phyloP scores from a whole-genome alignment of 176 grass and related monocot species.

The Cocos nucifera region DNA sequence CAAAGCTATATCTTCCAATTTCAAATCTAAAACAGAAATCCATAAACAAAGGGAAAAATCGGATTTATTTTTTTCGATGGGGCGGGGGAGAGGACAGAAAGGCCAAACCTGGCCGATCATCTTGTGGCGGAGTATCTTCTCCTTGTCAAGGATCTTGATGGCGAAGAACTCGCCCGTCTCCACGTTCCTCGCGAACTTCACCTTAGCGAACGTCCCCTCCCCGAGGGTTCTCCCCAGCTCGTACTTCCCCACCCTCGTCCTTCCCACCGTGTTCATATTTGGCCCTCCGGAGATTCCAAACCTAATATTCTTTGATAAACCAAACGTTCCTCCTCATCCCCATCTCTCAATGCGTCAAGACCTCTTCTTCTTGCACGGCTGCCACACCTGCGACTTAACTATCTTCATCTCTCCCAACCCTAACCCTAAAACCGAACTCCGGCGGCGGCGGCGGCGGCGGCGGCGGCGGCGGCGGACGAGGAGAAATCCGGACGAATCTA shows the following conservation, averaged over 20 bases:
- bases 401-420: neutral
- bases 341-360: neutral
- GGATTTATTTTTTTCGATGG: neutral
- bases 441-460: no score
- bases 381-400: slow-evolving; percentile 18
- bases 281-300: no score
- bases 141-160: slow-evolving; percentile 99
- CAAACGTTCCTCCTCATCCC: no score
- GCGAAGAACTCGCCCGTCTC: slow-evolving; percentile 67
- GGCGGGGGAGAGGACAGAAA: no score
- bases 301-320: no score
- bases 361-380: slow-evolving; percentile 10
- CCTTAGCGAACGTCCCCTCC: slow-evolving; percentile 92
- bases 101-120: slow-evolving; percentile 67
- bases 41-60: no score
- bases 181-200: slow-evolving; percentile 92
- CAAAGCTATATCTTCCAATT: no score
- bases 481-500: no score
- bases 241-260: slow-evolving; percentile 83
- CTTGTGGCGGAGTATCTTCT: slow-evolving; percentile 90
- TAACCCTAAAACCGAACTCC: no score
- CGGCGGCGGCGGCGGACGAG: no score
- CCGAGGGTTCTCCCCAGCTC: slow-evolving; percentile 91
- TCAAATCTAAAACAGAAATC: no score
- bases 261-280: slow-evolving; percentile 40